Percentiles rank a stretch among this genome's conserved stretches.
Conservation (phyloP, 148 eudicot genomes). For the Arbutus unedo region DNA sequence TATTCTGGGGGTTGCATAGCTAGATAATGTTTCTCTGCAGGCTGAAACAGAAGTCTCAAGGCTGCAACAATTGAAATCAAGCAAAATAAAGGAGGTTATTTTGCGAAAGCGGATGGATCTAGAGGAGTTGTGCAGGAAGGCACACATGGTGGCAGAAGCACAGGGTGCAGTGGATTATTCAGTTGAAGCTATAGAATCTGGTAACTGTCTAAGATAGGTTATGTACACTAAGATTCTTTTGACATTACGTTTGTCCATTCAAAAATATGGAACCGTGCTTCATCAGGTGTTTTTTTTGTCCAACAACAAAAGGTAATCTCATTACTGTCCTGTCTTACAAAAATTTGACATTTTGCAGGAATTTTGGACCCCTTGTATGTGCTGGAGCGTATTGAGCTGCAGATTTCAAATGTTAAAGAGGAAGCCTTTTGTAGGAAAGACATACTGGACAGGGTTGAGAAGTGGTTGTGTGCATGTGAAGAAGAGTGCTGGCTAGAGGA, state of each 20-base stretch:
- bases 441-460: conserved; percentile 71
- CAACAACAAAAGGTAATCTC: background rate
- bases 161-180: conserved; percentile 37
- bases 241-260: background rate
- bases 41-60: conserved; percentile 76
- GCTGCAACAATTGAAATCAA: conserved; percentile 60
- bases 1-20: background rate
- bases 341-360: conserved; percentile 37
- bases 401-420: conserved; percentile 68
- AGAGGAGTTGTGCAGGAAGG: conserved; percentile 66
- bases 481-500: conserved; percentile 95
- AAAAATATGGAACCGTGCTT: background rate
- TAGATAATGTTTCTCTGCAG: conserved; percentile 27
- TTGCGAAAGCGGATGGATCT: conserved; percentile 59
- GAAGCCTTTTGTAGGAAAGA: conserved; percentile 86
- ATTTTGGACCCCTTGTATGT: conserved; percentile 47
- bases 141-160: conserved; percentile 56
- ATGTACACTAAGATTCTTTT: background rate
- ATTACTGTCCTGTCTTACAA: background rate
- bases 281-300: background rate
- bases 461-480: conserved; percentile 85
- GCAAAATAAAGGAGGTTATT: conserved; percentile 76
- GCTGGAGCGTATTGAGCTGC: conserved; percentile 62
- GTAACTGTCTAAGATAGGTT: conserved; percentile 27
- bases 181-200: conserved; percentile 69